Percentiles rank a stretch among this genome's conserved stretches.
Conservation (phyloP, 2,329 filamentous ascomycete species). For the Rhexocercosporidium sp. region DNA sequence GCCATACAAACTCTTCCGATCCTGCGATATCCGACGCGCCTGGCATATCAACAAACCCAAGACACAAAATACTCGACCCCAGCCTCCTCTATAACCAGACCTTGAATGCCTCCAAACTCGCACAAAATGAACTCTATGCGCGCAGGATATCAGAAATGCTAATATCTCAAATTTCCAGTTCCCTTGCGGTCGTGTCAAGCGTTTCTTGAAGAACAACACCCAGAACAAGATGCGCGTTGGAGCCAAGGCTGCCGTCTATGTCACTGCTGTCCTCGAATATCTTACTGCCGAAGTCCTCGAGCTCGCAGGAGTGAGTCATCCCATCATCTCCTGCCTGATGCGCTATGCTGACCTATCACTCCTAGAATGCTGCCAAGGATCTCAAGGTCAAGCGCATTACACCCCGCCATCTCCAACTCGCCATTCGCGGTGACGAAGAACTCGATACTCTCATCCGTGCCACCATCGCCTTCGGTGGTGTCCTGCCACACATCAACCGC, state of each 20-base stretch:
- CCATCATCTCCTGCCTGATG: conserved; percentile 9
- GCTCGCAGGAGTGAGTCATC: conserved; percentile 78
- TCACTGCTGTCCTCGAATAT: conserved; percentile 97
- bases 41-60: conserved; percentile 31
- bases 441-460: conserved; percentile 96
- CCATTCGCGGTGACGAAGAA: conserved; percentile 98
- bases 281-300: conserved; percentile 97
- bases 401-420: conserved; percentile 94
- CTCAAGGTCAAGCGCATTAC: conserved; percentile 99
- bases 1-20: not conserved
- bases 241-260: conserved; percentile 97
- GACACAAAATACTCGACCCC: conserved; percentile 12
- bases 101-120: not conserved
- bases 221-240: conserved; percentile 99
- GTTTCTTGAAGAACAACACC: conserved; percentile 98
- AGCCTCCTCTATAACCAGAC: conserved; percentile 7
- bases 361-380: conserved; percentile 93
- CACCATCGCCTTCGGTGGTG: conserved; percentile 98
- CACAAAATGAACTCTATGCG: conserved; percentile 3
- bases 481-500: conserved; percentile 98
- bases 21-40: conserved; percentile 30
- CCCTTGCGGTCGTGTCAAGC: conserved; percentile 99
- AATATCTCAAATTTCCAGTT: conserved; percentile 65
- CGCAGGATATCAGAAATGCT: conserved; percentile 32
- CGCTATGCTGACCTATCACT: conserved; percentile 24